These are phyloP conservation scores for Kwoniella heveanensis DNA, from an alignment of 768 basidiomycete genomes.

Conservation along the genomic window DNA sequence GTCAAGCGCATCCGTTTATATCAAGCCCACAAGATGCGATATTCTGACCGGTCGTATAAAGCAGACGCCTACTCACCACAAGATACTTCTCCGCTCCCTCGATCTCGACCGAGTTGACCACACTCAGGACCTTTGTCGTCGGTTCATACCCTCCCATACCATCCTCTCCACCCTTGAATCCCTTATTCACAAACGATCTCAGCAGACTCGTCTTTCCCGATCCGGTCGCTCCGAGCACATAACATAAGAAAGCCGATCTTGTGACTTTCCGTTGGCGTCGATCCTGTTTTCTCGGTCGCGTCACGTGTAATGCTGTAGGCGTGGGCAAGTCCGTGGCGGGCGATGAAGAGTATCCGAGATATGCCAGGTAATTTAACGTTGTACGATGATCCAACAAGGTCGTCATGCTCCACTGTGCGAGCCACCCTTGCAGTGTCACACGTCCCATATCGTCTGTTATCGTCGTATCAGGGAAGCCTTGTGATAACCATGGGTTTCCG, in stretches of 20 bases:
- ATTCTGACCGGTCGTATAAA: neutral
- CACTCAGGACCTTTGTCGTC: slow-evolving; percentile 83
- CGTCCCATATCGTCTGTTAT: slow-evolving; percentile 82
- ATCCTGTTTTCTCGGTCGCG: slow-evolving; percentile 78
- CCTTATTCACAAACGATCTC: slow-evolving; percentile 80
- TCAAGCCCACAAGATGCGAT: neutral
- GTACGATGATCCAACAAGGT: slow-evolving; percentile 91
- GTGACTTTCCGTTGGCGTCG: slow-evolving; percentile 83
- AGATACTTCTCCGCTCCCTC: slow-evolving; percentile 94
- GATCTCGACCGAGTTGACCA: slow-evolving; percentile 93
- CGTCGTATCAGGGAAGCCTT: slow-evolving; percentile 87
- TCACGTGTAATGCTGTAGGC: slow-evolving; percentile 83
- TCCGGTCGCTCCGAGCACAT: slow-evolving; percentile 92
- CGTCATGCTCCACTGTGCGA: slow-evolving; percentile 99
- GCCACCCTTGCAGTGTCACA: slow-evolving; percentile 95
- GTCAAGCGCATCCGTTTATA: too few relatives aligned
- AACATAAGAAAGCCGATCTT: slow-evolving; percentile 88
- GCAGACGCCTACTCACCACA: slow-evolving; percentile 67
- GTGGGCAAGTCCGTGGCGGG: slow-evolving; percentile 55
- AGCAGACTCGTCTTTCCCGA: slow-evolving; percentile 90
- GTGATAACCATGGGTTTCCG: slow-evolving; percentile 92
- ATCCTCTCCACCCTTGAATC: slow-evolving; percentile 60
- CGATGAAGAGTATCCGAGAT: slow-evolving; percentile 76
- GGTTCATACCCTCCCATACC: slow-evolving; percentile 70
- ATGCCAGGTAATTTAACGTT: slow-evolving; percentile 90